These are phyloP conservation scores for Nakazawaea holstii DNA, from an alignment of 805 yeast genomes.

Conservation along the genomic window DNA sequence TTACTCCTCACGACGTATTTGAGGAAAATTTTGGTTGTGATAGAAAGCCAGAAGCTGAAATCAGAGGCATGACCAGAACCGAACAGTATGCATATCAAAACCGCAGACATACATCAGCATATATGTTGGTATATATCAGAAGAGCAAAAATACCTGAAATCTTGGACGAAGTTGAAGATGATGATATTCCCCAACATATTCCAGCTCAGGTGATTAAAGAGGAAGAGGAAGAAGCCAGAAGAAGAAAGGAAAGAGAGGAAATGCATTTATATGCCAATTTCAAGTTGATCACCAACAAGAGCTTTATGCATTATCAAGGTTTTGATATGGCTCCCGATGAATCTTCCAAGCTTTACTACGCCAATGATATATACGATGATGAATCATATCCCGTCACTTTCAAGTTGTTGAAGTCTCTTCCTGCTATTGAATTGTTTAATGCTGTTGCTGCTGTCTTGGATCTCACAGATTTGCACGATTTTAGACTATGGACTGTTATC, in stretches of 20 bases:
- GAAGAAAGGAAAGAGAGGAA: slow-evolving; percentile 62
- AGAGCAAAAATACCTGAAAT: slow-evolving; percentile 52
- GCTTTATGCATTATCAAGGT: slow-evolving; percentile 59
- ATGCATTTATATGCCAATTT: slow-evolving; percentile 58
- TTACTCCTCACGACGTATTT: slow-evolving; percentile 77
- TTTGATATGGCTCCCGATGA: slow-evolving; percentile 74
- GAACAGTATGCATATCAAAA: slow-evolving; percentile 61
- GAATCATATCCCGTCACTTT: slow-evolving; percentile 43
- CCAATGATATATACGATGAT: slow-evolving; percentile 42
- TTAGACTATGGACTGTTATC: slow-evolving; percentile 61
- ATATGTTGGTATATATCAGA: slow-evolving; percentile 91
- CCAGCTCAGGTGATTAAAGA: slow-evolving; percentile 63
- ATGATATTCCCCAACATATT: slow-evolving; percentile 63
- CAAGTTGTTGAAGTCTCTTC: slow-evolving; percentile 51
- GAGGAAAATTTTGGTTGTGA: slow-evolving; percentile 91
- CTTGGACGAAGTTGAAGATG: slow-evolving; percentile 50
- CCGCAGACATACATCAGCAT: slow-evolving; percentile 88
- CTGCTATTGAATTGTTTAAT: slow-evolving; percentile 44
- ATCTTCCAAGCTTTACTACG: slow-evolving; percentile 34
- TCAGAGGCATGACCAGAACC: slow-evolving; percentile 46
- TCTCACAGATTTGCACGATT: slow-evolving; percentile 24
- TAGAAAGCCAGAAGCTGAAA: slow-evolving; percentile 40
- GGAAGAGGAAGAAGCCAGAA: slow-evolving; percentile 44
- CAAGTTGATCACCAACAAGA: slow-evolving; percentile 46
- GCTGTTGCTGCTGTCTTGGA: slow-evolving; percentile 41